A percentile compares a stretch with the other conserved stretches of the same genome.
phyloP scores from a whole-genome alignment of 116 monocot genomes.

The Phalaenopsis hybrid region DNA sequence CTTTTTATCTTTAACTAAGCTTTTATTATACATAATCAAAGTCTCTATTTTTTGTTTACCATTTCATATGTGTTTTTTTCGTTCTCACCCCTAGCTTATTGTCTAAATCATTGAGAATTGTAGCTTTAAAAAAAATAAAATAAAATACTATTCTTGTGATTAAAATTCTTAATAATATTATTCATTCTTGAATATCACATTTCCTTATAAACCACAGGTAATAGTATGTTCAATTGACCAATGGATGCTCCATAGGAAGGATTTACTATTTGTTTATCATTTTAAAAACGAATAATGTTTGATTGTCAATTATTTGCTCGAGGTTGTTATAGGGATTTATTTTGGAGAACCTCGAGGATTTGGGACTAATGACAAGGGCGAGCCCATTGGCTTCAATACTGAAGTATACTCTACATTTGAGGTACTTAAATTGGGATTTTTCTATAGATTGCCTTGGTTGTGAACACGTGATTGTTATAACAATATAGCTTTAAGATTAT shows the following conservation, averaged over 20 bases:
- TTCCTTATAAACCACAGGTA: not conserved
- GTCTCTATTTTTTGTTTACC: not conserved
- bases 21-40: not conserved
- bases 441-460: not conserved
- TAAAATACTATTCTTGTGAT: not conserved
- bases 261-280: not conserved
- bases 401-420: conserved; percentile 80
- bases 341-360: conserved; percentile 96
- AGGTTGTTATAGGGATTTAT: conserved; percentile 60
- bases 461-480: not conserved
- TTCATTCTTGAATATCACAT: not conserved
- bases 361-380: conserved; percentile 70
- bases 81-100: not conserved
- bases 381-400: conserved; percentile 82
- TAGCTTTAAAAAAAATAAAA: not conserved
- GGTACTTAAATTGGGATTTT: conserved; percentile 32
- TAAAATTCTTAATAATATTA: not conserved
- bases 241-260: not conserved
- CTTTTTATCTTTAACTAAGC: not conserved
- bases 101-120: not conserved
- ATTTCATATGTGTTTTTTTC: not conserved
- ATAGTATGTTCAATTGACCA: not conserved
- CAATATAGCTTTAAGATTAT: not conserved
- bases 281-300: not conserved
- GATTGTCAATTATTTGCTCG: not conserved